Base-by-base conservation (phyloP, 2,329 filamentous ascomycete species). In the Talaromyces sp. region DNA sequence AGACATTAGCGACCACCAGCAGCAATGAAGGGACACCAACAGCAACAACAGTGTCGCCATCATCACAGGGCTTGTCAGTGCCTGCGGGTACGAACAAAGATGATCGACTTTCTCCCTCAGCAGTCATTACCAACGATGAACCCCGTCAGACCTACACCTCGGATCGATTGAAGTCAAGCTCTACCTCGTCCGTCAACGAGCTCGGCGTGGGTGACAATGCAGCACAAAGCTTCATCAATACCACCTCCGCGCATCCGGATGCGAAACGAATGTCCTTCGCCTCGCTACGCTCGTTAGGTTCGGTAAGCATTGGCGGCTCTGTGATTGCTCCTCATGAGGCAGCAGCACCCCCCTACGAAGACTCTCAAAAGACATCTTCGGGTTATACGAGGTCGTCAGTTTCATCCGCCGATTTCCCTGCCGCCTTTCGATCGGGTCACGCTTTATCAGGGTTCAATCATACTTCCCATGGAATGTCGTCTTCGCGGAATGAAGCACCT, bases 261-360 rank as follows among this genome's bases (percentile, higher is more conserved):
- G 80, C 80, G 50, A 89, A 90, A 69, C 86, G 90, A 58, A 81
- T 89, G 72, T 92, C 89, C 25, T 83, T 88, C 64, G 90, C 88
- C 7, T 93, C 90, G 0, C 78, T 91, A 58, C 89, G 89, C 71
- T 91, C 89, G 35, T 77, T 72, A 61, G 64, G 68, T 66, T 66
- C 68, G n/a, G 62, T 64, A 56, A 66, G 64, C 64, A 57, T 88
- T 48, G 73, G 70, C 40, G 72, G 72, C 79, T 61, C 82, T 3
- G 59, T 68, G 11, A 70, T 69, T 59, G 64, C 65, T 28, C 50
- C 59, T 16, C 61, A 67, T 48, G 72, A 70, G 31, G 63, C 61
- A 54, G 23, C 64, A 57, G 25, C 60, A 54, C 18, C 60, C 42
- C 18, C 28, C 25, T 63, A 50, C 21, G 64, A 66, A 35, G 64